Conservation (phyloP, 2,329 filamentous ascomycete species). For the Sclerotinia trifoliorum region DNA sequence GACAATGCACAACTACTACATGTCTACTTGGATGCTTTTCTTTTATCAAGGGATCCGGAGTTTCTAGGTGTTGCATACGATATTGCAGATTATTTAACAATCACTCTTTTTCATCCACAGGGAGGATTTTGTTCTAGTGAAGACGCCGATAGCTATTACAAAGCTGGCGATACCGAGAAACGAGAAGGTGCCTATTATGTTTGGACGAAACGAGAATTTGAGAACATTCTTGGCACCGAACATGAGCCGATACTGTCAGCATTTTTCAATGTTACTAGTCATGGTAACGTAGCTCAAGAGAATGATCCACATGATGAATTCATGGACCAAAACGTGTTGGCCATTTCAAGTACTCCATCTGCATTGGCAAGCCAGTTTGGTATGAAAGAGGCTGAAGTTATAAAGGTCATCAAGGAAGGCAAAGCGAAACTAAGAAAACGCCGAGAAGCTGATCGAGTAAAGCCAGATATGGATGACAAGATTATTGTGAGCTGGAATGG, state of each 20-base stretch:
- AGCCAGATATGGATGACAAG: slow-evolving; percentile 82
- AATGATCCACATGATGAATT: slow-evolving; percentile 93
- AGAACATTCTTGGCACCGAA: slow-evolving; percentile 66
- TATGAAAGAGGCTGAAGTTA: slow-evolving; percentile 66
- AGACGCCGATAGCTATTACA: slow-evolving; percentile 80
- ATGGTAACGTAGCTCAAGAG: slow-evolving; percentile 80
- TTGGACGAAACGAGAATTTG: slow-evolving; percentile 87
- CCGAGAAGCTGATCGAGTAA: slow-evolving; percentile 69
- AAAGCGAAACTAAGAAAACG: slow-evolving; percentile 67
- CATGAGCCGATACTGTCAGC: slow-evolving; percentile 73
- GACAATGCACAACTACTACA: slow-evolving; percentile 86
- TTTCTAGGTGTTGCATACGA: slow-evolving; percentile 78
- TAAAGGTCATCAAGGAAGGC: slow-evolving; percentile 64
- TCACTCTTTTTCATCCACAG: slow-evolving; percentile 62
- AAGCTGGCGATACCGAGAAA: slow-evolving; percentile 73
- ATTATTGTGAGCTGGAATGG: slow-evolving; percentile 87
- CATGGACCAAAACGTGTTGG: slow-evolving; percentile 86
- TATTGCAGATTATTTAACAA: slow-evolving; percentile 82
- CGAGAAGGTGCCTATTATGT: slow-evolving; percentile 92
- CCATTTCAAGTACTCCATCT: slow-evolving; percentile 64
- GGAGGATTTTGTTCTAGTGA: slow-evolving; percentile 88
- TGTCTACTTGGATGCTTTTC: slow-evolving; percentile 84
- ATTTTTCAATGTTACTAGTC: slow-evolving; percentile 79
- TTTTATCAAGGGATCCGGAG: slow-evolving; percentile 57
- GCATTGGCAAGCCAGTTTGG: slow-evolving; percentile 75